Conservation (phyloP, 2,329 filamentous ascomycete species). For the Ascochyta koolunga region DNA sequence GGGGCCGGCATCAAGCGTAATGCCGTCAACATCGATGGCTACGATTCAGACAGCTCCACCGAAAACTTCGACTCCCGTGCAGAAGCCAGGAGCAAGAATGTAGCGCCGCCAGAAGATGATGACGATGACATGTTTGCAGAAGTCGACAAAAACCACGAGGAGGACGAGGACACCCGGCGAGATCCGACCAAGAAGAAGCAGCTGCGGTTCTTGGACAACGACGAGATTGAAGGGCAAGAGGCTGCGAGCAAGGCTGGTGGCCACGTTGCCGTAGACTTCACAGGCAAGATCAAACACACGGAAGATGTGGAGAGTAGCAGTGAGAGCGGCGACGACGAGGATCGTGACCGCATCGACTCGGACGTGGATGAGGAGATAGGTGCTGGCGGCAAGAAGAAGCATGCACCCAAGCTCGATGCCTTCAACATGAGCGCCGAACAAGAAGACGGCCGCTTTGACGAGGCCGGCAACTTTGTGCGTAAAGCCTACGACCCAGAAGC, state of each 20-base stretch:
- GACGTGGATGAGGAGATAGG: slow-evolving; percentile 88
- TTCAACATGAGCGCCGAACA: slow-evolving; percentile 93
- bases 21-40: slow-evolving; percentile 94
- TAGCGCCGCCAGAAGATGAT: slow-evolving; percentile 60
- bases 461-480: slow-evolving; percentile 86
- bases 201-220: slow-evolving; percentile 64
- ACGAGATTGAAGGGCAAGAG: slow-evolving; percentile 82
- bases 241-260: slow-evolving; percentile 74
- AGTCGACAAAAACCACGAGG: slow-evolving; percentile 63
- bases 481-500: slow-evolving; percentile 89
- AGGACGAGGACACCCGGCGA: slow-evolving; percentile 58
- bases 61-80: slow-evolving; percentile 84
- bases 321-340: slow-evolving; percentile 66
- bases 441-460: slow-evolving; percentile 91
- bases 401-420: slow-evolving; percentile 91
- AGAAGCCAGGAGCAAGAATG: slow-evolving; percentile 59
- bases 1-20: slow-evolving; percentile 81
- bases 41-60: slow-evolving; percentile 90
- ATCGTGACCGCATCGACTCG: slow-evolving; percentile 67
- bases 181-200: slow-evolving; percentile 66
- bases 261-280: slow-evolving; percentile 66
- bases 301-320: slow-evolving; percentile 68
- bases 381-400: slow-evolving; percentile 85
- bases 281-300: slow-evolving; percentile 48
- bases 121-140: slow-evolving; percentile 81